Percentiles rank a stretch among this genome's conserved stretches.
Evolutionary conservation across 441 rosid genomes (phyloP).

Genomic region (Populus hybrid): DNA sequence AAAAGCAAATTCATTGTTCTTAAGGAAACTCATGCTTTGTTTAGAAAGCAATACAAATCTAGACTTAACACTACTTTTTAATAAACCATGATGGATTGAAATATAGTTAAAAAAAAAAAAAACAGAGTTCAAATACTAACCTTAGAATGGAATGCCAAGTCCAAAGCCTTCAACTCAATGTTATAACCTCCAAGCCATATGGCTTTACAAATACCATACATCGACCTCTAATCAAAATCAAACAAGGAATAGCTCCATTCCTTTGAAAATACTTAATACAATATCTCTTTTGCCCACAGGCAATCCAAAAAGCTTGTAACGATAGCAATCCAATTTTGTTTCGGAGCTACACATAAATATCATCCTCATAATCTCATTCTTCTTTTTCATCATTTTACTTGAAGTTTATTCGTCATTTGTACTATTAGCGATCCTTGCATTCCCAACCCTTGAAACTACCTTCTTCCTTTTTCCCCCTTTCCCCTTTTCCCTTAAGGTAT

Average conservation of each 20-base stretch:
- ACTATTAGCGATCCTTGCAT: slow-evolving; percentile 11
- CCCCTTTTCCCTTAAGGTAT: slow-evolving; percentile 8
- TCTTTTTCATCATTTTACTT: slow-evolving; percentile 5
- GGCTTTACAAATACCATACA: slow-evolving; percentile 34
- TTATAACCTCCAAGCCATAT: slow-evolving; percentile 35
- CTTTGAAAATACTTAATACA: slow-evolving; percentile 19
- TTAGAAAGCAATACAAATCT: too few relatives aligned
- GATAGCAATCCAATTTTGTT: slow-evolving; percentile 34
- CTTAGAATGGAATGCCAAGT: slow-evolving; percentile 34
- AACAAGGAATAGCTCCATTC: slow-evolving; percentile 33
- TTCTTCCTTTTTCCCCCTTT: slow-evolving; percentile 14
- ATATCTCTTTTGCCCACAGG: slow-evolving; percentile 29
- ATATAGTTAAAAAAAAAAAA: not conserved
- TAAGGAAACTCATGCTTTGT: too few relatives aligned
- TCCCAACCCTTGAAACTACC: slow-evolving; percentile 8
- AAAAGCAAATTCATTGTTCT: too few relatives aligned
- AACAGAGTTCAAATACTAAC: slow-evolving; percentile 14
- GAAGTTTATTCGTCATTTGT: slow-evolving; percentile 16
- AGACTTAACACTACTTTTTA: too few relatives aligned
- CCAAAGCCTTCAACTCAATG: slow-evolving; percentile 31
- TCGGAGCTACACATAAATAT: slow-evolving; percentile 37
- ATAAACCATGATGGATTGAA: not conserved
- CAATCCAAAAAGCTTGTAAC: slow-evolving; percentile 30
- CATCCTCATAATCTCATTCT: slow-evolving; percentile 21
- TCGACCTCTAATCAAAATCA: slow-evolving; percentile 25